These are phyloP conservation scores for Nicotiana obtusifolia DNA, from an alignment of 257 asterid species.

Conservation along the genomic window DNA sequence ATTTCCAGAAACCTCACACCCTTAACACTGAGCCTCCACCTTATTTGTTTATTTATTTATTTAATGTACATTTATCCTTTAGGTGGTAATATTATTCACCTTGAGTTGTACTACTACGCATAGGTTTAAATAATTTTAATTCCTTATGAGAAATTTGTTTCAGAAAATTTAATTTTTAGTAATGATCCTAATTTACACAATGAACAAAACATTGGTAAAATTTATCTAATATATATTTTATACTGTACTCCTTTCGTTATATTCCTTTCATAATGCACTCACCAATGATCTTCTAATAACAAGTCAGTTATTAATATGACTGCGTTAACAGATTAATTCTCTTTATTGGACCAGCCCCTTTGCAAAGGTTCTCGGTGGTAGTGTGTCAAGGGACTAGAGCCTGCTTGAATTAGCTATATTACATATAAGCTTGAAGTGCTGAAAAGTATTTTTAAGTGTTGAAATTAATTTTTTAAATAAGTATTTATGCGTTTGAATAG, in stretches of 20 bases:
- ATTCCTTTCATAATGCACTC: not conserved
- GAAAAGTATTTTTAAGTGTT: too few species aligned
- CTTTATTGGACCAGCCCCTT: not conserved
- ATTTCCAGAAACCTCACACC: not conserved
- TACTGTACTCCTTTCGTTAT: not conserved
- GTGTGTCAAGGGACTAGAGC: too few species aligned
- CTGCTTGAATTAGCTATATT: too few species aligned
- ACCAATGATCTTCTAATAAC: too few species aligned
- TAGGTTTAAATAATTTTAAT: not conserved
- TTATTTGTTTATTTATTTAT: too few species aligned
- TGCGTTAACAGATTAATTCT: not conserved
- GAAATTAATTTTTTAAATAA: too few species aligned
- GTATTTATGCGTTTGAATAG: too few species aligned
- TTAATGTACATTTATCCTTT: not conserved
- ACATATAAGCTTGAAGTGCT: too few species aligned
- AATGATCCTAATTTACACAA: not conserved
- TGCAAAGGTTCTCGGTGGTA: too few species aligned
- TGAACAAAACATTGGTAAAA: not conserved
- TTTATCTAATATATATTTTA: not conserved
- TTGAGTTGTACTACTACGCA: not conserved
- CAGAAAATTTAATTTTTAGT: too few species aligned
- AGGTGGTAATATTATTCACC: not conserved
- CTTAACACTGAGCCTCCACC: too few species aligned
- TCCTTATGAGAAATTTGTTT: not conserved
- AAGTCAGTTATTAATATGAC: not conserved